Base-by-base conservation (phyloP, 2,329 filamentous ascomycete species). In the Tolypocladium sp. region DNA sequence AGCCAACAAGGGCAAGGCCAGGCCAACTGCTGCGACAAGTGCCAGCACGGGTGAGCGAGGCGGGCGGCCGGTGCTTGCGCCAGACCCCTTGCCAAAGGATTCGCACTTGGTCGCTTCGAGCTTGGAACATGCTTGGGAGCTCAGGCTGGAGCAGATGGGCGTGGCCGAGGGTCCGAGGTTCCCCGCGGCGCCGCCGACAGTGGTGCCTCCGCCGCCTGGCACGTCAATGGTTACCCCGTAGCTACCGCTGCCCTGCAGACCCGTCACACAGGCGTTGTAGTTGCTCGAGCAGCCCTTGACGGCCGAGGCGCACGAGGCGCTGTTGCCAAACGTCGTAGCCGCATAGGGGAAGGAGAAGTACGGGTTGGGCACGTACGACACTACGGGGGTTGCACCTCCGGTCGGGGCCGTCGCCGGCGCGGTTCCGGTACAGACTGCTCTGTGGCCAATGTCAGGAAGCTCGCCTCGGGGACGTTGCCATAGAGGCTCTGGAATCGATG, bases 281-380 rank as follows among this genome's bases (percentile, higher is more conserved):
- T 85, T 85, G 27, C 71, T 67, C 52, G 77, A 77, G 70, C 84
- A 87, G 58, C 78, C 76, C 46, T 68, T 71, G 55, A 79, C 71
- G 20, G 82, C 83, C 0, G 78, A 75, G 4, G 76, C 76, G 66
- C 84, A 87, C 7, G 77, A 77, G 17, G 72, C 79, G 22, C 72
- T 69, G 63, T 85, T 78, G 60, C 71, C 67, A 62, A 83, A 85
- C 15, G 76, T 76, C 1, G 80, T 83, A 54, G 76, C 71, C 57
- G 84, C 77, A 65, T 82, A 82, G 2, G 84, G 84, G 68, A 86
- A 87, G 13, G 80, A 77, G 68, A 85, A 87, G 70, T 81, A 85
- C 33, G 73, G 64, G 67, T 87, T 86, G 49, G 77, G 70, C 22
- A 86, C 82, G 66, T 77, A 84, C 40, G 82, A 82, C 25, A 74